These are phyloP conservation scores for Silene noctiflora DNA, from an alignment of 179 eudicot species.

Conservation along the genomic window DNA sequence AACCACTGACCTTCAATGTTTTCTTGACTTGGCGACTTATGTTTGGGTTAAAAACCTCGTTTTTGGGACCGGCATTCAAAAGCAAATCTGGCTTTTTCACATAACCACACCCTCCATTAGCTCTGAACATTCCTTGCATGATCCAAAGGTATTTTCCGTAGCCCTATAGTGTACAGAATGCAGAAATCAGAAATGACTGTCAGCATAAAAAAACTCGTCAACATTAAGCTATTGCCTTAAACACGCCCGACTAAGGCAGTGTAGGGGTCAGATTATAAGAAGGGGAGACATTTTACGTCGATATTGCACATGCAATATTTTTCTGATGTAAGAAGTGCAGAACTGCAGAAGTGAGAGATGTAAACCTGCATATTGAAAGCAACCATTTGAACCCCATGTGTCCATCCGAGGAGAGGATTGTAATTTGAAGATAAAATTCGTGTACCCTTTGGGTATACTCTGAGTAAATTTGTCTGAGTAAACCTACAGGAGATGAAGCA, in stretches of 20 bases:
- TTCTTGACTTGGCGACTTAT: slow-evolving; percentile 25
- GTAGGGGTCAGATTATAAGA: neutral
- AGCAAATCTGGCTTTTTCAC: slow-evolving; percentile 58
- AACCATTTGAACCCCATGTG: slow-evolving; percentile 90
- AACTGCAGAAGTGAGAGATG: slow-evolving; percentile 1
- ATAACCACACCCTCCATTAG: slow-evolving; percentile 69
- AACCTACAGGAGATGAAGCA: slow-evolving; percentile 40
- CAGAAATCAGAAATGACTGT: slow-evolving; percentile 6
- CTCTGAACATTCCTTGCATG: slow-evolving; percentile 71
- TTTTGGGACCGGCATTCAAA: slow-evolving; percentile 29
- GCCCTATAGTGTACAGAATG: slow-evolving; percentile 35
- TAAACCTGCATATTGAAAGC: slow-evolving; percentile 92
- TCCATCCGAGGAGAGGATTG: slow-evolving; percentile 77
- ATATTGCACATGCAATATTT: neutral
- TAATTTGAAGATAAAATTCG: slow-evolving; percentile 79
- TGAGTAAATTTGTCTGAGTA: slow-evolving; percentile 62
- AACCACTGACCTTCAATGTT: slow-evolving; percentile 46
- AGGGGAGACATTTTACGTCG: neutral
- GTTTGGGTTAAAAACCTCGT: slow-evolving; percentile 36
- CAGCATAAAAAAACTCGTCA: neutral
- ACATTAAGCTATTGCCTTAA: neutral
- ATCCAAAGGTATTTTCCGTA: slow-evolving; percentile 53
- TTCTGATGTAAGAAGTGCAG: neutral
- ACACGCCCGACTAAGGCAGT: neutral
- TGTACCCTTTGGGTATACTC: slow-evolving; percentile 77